Base-by-base conservation (phyloP, 2,329 filamentous ascomycete genomes). In the Thelonectria blattea region DNA sequence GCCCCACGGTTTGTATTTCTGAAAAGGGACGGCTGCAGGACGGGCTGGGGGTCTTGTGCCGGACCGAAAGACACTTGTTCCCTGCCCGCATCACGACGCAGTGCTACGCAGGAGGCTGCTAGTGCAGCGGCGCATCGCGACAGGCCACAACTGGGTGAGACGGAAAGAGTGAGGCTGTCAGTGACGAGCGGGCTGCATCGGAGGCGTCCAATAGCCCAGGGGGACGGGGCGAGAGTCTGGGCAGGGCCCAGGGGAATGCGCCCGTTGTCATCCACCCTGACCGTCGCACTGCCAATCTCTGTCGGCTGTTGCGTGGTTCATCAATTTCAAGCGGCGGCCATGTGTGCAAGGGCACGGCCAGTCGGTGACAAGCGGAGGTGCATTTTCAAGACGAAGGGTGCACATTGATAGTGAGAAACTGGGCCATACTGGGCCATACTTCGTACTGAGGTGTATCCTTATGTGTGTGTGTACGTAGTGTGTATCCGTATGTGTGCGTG, bases 131-230 rank as follows among this genome's bases (percentile, higher is more conserved):
- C n/a, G 65, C 49, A 47, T 59, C 62, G 52, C 59, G 59, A 64
- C 58, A 64, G 62, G 57, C 59, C 60, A 61, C 48, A 46, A 39
- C 51, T 18, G 54, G 58, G 49, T 24, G 43, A 54, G 54, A 49
- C 41, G 54, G 39, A 65, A 65, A 61, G 50, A 70, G 65, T 71
- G 68, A 71, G 68, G 68, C 68, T 71, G 64, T 66, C 68, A 59
- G 41, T 58, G 54, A 56, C 61, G 64, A 65, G 65, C 56, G 37
- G 62, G 57, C 62, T 66, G 59, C 59, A 64, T 32, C 52, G 48
- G 48, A 60, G 61, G 61, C 61, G 67, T 63, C 68, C 68, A 70
- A 71, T 71, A 27, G 48, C 10, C 52, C 22, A 20, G 14, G 18
- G 30, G 63, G 46, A 60, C 27, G 32, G 30, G 48, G 43, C 51